Evolutionary conservation across 73 alveolate species (phyloP).

Genomic region (Blepharisma stoltei): DNA sequence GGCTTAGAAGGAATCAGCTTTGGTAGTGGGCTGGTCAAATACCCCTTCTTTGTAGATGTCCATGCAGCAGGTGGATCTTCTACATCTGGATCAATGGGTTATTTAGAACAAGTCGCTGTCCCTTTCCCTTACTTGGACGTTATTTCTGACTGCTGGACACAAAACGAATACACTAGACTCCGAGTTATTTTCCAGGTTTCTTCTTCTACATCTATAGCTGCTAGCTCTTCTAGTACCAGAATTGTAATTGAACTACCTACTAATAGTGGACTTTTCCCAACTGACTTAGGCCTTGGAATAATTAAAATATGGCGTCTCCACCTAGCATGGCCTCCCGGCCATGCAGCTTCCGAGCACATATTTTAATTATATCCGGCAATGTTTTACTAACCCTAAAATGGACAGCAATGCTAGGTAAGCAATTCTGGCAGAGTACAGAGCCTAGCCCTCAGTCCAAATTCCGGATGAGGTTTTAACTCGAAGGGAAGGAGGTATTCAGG

Average conservation of each 20-base stretch:
- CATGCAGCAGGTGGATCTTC: background rate
- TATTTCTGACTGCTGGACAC: slow-evolving; percentile 9
- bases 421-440: no score
- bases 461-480: no score
- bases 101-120: background rate
- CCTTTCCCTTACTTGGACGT: background rate
- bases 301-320: background rate
- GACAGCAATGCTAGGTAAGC: no score
- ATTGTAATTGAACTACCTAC: slow-evolving; percentile 5
- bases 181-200: background rate
- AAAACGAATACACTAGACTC: background rate
- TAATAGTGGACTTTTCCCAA: background rate
- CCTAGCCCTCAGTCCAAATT: no score
- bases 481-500: no score
- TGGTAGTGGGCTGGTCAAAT: slow-evolving; percentile 10
- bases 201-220: background rate
- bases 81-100: background rate
- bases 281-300: slow-evolving; percentile 2
- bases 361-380: no score
- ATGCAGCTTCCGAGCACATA: no score
- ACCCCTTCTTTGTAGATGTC: slow-evolving; percentile 8
- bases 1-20: background rate
- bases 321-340: no score
- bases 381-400: no score
- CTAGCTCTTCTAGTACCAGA: background rate